Evolutionary conservation across 108 stramenopile species (phyloP), one percentile per base, ranked within the genome.

Genomic region (Cyclotella kingstonii): DNA sequence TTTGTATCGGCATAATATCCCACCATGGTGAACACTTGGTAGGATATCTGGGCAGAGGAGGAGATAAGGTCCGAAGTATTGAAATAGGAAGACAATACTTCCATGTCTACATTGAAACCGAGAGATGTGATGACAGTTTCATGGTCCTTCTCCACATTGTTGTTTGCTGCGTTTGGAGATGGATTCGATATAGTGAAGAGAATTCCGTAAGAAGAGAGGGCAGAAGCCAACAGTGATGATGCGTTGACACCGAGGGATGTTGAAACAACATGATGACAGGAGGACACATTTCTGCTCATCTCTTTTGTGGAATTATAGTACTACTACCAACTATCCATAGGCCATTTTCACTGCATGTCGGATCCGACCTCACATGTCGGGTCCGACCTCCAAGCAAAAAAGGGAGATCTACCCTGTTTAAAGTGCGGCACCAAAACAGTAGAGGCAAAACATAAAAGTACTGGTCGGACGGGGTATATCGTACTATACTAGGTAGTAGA

Each of bases 1-100:
- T 29, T 8, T 11, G 66, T 55, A 43, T 68, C 56, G 11, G 56
- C 66, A 34, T 68, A 68, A 27, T 58, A 49, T 23, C 66, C 66
- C 30, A 27, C 40, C 5, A 47, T n/a, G 8, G 66, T 58, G 48
- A 50, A 68, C n/a, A 68, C 55, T 68, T 68, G 55, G 19, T 58
- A 68, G 2, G 53, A 19, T 18, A 54, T 65, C 42, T 33, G 12
- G 3, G 6, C 12, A 34, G 18, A 7, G 23, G 11, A 36, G 26
- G 22, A 44, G 25, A 11, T 57, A 2, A 9, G 10, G 18, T 5
- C 12, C 10, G 8, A 19, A 1, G 18, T 4, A 6, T 11, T 7
- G 33, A 44, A 46, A 10, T 46, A 60, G 17, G 31, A 27, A 7
- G 59, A 60, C 4, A 60, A 30, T 10, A 22, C 18, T 8, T 49